Percentiles rank a stretch among this genome's conserved stretches.
phyloP scores from a whole-genome alignment of 495 filamentous ascomycete species.

The Paragyromitra xinjiangensis region DNA sequence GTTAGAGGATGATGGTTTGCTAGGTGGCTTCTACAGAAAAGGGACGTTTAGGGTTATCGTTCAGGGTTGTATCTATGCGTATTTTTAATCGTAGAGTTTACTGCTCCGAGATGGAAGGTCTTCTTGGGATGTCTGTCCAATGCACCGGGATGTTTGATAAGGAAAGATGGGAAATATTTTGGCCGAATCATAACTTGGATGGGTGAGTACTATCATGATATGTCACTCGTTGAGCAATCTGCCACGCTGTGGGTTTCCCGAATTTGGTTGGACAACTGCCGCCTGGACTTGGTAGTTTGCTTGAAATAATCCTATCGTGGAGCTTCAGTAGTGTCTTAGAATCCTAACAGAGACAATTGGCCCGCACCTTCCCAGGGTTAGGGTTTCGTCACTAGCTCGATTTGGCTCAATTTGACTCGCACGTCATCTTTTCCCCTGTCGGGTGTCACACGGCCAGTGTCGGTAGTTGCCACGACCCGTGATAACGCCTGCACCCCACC shows the following conservation, averaged over 20 bases:
- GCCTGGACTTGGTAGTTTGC: no score
- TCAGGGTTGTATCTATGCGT: no score
- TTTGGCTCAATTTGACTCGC: conserved; percentile 5
- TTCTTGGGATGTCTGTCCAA: no score
- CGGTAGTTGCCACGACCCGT: no score
- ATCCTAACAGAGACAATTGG: background rate
- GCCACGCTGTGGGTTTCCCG: background rate
- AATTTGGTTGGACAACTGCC: no score
- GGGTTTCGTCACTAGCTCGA: conserved; percentile 21
- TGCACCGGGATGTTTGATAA: no score
- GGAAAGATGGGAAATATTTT: background rate
- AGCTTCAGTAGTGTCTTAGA: background rate
- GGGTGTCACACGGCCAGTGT: conserved; percentile 17
- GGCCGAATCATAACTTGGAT: background rate
- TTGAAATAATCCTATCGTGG: no score
- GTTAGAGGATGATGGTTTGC: no score
- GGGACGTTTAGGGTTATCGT: no score
- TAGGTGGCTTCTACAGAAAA: no score
- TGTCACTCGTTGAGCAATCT: background rate
- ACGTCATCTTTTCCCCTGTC: conserved; percentile 25
- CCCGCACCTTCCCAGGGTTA: conserved; percentile 16
- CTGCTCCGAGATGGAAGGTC: no score
- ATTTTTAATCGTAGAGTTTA: no score
- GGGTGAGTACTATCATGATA: background rate
- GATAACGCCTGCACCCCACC: conserved; percentile 10